Conservation (phyloP, 1,284 basidiomycete species). For the Ustilago esculenta region DNA sequence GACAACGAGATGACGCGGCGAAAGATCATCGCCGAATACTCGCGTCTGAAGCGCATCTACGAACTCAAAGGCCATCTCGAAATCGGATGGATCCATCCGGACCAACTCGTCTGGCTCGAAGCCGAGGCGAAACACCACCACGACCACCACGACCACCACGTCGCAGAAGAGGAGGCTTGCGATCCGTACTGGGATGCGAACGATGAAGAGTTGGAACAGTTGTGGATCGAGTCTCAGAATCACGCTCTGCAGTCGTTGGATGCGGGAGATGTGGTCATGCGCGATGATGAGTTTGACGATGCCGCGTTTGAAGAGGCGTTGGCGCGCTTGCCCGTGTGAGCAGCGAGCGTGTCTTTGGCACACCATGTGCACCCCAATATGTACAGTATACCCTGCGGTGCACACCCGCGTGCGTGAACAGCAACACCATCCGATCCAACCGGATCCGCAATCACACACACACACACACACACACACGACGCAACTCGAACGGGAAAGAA, state of each 20-base stretch:
- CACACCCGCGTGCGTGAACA: no score
- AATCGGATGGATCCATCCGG: slow-evolving; percentile 49
- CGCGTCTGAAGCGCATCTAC: slow-evolving; percentile 36
- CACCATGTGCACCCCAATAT: no score
- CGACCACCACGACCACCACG: neutral
- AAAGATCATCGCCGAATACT: slow-evolving; percentile 41
- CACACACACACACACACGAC: no score
- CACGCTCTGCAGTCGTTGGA: neutral
- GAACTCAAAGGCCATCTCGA: slow-evolving; percentile 41
- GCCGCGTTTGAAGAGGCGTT: slow-evolving; percentile 19
- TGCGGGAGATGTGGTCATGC: neutral
- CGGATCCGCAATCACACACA: no score
- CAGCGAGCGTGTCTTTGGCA: no score
- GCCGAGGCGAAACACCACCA: slow-evolving; percentile 5
- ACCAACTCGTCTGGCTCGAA: slow-evolving; percentile 41
- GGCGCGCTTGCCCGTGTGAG: slow-evolving; percentile 13
- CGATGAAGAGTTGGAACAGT: slow-evolving; percentile 32
- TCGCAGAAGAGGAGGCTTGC: neutral
- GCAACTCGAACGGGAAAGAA: no score
- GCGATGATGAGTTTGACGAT: slow-evolving; percentile 11
- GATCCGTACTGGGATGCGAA: slow-evolving; percentile 20
- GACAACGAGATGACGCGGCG: slow-evolving; percentile 43
- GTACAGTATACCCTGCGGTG: no score
- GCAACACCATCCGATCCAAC: no score
- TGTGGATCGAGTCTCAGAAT: slow-evolving; percentile 29